These are phyloP conservation scores for Paradendryphiella salina DNA, from an alignment of 2,329 filamentous ascomycete species.

Conservation along the genomic window DNA sequence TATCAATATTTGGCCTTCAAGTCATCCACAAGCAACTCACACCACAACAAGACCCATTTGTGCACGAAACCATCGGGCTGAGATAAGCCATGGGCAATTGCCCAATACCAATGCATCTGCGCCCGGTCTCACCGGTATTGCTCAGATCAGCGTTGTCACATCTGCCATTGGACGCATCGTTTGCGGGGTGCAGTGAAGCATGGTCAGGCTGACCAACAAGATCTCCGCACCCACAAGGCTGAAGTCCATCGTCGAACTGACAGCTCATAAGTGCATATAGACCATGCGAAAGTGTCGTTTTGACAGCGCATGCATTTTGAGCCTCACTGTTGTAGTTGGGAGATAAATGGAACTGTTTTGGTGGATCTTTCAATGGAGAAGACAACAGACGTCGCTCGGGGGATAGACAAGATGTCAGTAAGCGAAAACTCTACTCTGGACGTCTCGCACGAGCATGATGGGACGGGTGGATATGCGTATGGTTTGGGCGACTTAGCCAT, in stretches of 20 bases:
- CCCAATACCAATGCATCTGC: not conserved
- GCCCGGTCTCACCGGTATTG: slow-evolving; percentile 7
- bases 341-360: not conserved
- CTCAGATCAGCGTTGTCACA: not conserved
- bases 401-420: not conserved
- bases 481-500: not conserved
- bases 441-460: not conserved
- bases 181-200: slow-evolving; percentile 5
- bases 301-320: slow-evolving; percentile 2
- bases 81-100: not conserved
- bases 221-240: not conserved
- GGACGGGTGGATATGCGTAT: not conserved
- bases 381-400: not conserved
- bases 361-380: no score
- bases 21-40: not conserved
- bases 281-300: not conserved
- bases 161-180: not conserved
- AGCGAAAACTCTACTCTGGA: slow-evolving; percentile 3
- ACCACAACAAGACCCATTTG: not conserved
- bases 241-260: not conserved
- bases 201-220: slow-evolving; percentile 2
- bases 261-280: slow-evolving; percentile 7
- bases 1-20: no score
- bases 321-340: not conserved
- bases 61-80: not conserved